These are phyloP conservation scores for Aspergillus hancockii DNA, from an alignment of 495 filamentous ascomycete species.

Conservation along the genomic window DNA sequence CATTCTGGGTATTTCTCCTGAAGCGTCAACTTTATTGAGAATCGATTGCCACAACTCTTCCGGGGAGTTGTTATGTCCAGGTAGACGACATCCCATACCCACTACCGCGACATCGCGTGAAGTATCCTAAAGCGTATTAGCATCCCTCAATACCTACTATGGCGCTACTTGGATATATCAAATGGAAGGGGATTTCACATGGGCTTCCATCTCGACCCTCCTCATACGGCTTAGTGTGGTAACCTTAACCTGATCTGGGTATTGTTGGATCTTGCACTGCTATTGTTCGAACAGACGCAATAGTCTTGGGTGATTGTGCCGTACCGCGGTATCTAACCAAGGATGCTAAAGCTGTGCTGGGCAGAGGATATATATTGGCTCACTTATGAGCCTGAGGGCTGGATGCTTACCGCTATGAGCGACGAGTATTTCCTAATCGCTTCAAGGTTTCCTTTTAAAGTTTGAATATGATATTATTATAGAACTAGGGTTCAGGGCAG, in stretches of 20 bases:
- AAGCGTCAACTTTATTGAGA: conserved; percentile 32
- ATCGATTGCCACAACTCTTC: conserved; percentile 54
- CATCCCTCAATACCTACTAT: not conserved
- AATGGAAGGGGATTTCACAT: not conserved
- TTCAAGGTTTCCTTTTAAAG: not conserved
- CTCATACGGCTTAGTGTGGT: not conserved
- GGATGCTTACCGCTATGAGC: not conserved
- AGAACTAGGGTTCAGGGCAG: not conserved
- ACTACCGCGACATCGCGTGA: conserved; percentile 36
- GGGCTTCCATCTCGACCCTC: not conserved
- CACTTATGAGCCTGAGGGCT: not conserved
- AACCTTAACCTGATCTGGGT: not conserved
- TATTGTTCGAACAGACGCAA: not conserved
- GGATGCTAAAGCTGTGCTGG: not conserved
- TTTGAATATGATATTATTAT: not conserved
- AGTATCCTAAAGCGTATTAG: not conserved
- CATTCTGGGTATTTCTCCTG: conserved; percentile 27
- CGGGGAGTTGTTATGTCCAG: conserved; percentile 44
- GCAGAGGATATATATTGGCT: not conserved
- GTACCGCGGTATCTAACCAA: not conserved
- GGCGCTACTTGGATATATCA: not conserved
- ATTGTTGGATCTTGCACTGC: not conserved
- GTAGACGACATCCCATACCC: conserved; percentile 42
- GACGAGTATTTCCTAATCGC: not conserved
- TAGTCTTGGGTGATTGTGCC: not conserved